Percentiles rank a stretch among this genome's conserved stretches.
Evolutionary conservation across 1,284 basidiomycete species (phyloP).

Genomic region (Cutaneotrichosporon cavernicola): DNA sequence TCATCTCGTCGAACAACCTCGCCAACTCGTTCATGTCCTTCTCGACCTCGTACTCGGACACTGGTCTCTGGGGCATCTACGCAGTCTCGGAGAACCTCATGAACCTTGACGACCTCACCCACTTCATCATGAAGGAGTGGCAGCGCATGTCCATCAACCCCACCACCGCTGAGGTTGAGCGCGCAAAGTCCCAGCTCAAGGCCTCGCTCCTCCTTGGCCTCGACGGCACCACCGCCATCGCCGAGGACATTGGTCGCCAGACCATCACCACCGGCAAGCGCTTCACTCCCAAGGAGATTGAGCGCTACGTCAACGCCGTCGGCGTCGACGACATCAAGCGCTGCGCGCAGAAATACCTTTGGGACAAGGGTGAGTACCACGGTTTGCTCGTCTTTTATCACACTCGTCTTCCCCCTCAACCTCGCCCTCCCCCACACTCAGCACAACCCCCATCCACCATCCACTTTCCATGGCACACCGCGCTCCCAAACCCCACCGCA

Average conservation of each 20-base stretch:
- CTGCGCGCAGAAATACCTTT: slow-evolving; percentile 87
- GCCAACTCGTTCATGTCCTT: slow-evolving; percentile 99
- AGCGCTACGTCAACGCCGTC: slow-evolving; percentile 86
- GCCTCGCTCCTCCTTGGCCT: slow-evolving; percentile 85
- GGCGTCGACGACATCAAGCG: slow-evolving; percentile 81
- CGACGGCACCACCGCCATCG: slow-evolving; percentile 92
- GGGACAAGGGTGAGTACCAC: no score
- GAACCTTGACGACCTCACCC: slow-evolving; percentile 89
- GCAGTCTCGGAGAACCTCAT: slow-evolving; percentile 86
- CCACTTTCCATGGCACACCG: no score
- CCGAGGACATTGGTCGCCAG: slow-evolving; percentile 97
- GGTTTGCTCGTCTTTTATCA: no score
- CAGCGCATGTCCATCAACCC: slow-evolving; percentile 90
- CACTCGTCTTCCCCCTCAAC: no score
- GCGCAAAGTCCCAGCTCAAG: slow-evolving; percentile 97
- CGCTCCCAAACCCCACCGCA: no score
- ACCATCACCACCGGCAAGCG: slow-evolving; percentile 89
- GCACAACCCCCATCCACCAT: no score
- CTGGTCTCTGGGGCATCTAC: slow-evolving; percentile 99
- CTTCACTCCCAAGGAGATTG: slow-evolving; percentile 89
- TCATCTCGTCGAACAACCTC: slow-evolving; percentile 89
- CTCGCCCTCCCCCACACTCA: no score
- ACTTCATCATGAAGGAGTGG: slow-evolving; percentile 97
- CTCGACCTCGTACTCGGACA: slow-evolving; percentile 99
- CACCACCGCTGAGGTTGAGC: slow-evolving; percentile 82